A percentile compares a stretch with the other conserved stretches of the same genome.
phyloP scores from a whole-genome alignment of 1,284 basidiomycete genomes.

The Malassezia sp. region DNA sequence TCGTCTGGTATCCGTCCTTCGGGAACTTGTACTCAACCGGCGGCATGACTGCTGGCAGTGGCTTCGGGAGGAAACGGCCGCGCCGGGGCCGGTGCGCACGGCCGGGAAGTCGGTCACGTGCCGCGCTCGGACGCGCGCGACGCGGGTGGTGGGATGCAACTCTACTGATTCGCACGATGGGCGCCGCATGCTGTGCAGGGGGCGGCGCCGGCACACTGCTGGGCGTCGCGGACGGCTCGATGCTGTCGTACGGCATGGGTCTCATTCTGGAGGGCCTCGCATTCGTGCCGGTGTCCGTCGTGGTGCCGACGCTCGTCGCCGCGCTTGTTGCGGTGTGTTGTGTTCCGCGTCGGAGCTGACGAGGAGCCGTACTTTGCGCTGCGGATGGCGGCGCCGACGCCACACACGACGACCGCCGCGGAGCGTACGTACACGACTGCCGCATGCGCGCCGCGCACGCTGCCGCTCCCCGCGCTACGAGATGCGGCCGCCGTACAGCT shows the following conservation, averaged over 20 bases:
- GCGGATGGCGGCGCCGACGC: conserved; percentile 1
- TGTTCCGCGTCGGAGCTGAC: neutral
- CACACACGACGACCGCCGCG: neutral
- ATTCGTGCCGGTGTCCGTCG: neutral
- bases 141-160: too few species aligned
- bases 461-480: conserved; percentile 43
- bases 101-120: neutral
- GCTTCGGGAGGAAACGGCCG: neutral
- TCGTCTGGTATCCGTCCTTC: conserved; percentile 11
- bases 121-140: neutral
- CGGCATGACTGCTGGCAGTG: neutral
- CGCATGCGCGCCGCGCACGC: neutral
- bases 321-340: conserved; percentile 1
- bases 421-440: conserved; percentile 11
- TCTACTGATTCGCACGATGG: conserved; percentile 2
- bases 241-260: neutral
- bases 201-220: neutral
- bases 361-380: conserved; percentile 7
- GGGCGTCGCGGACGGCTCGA: neutral
- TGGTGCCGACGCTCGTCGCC: conserved; percentile 1
- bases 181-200: conserved; percentile 11
- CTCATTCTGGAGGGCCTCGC: neutral
- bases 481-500: conserved; percentile 51
- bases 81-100: neutral
- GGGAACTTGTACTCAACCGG: conserved; percentile 13